Evolutionary conservation across 2,329 filamentous ascomycete genomes (phyloP).

Genomic region (Domatiomyces catenatus): DNA sequence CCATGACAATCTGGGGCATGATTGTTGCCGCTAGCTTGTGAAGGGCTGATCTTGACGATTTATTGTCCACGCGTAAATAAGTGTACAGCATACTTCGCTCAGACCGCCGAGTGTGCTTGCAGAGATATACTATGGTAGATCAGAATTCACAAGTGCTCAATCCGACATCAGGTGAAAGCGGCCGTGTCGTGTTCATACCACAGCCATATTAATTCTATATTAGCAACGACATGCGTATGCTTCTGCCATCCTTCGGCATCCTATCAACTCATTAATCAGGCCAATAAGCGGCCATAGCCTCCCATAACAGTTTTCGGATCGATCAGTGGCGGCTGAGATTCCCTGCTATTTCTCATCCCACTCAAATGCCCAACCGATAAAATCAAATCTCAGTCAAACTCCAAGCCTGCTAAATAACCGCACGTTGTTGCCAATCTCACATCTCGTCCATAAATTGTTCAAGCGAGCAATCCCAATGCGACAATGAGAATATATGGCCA

Average conservation of each 20-base stretch:
- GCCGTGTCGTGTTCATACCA: too few species aligned
- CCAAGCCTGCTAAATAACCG: background rate
- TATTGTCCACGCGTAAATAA: background rate
- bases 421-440: background rate
- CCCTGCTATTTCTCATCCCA: background rate
- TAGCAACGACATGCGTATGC: too few species aligned
- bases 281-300: too few species aligned
- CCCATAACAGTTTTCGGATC: too few species aligned
- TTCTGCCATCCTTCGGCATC: too few species aligned
- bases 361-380: background rate
- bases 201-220: too few species aligned
- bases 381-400: background rate
- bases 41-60: background rate
- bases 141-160: too few species aligned
- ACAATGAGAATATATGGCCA: background rate
- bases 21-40: constrained; percentile 27
- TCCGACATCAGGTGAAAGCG: too few species aligned
- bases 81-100: too few species aligned
- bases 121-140: too few species aligned
- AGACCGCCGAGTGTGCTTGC: too few species aligned
- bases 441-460: background rate
- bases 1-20: constrained; percentile 70
- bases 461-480: background rate
- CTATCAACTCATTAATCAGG: too few species aligned
- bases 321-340: background rate